Evolutionary conservation across 495 filamentous ascomycete species (phyloP), one percentile per base, ranked within the genome.

Genomic region (Aspergillus funiculosus): DNA sequence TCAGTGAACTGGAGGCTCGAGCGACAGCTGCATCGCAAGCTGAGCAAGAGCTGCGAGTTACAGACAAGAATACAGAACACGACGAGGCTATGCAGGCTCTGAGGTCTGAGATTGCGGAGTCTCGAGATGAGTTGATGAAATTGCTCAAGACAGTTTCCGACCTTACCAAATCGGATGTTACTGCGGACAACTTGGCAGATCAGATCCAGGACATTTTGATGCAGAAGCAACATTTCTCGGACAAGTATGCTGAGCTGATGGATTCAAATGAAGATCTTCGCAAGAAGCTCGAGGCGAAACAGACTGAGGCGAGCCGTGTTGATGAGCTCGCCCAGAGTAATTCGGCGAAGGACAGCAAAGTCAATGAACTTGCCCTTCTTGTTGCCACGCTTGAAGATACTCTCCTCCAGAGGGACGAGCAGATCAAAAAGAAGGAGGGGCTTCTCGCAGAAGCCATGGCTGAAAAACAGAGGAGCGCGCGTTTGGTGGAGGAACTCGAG

Each of bases 401-500:
- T 39, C 58, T 79, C 39, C 79, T 81, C 38, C 82, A 90, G 52
- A 73, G 89, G 54, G 73, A 81, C n/a, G 73, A 81, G 27, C 71
- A 87, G 53, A 78, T 86, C 60, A 80, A 85, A 69, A 82, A 82
- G 68, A 82, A 86, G 62, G 72, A 77, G 32, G 59, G 63, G 13
- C 72, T 84, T 27, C 63, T 87, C 31, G 75, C 80, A 41, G 74
- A 72, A 46, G 66, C 83, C 39, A 69, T 58, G 9, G 67, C 73
- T 29, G 79, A 83, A 61, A 83, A 86, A 64, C 65, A 88, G 67
- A 94, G 92, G 72, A 91, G 90, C 63, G 85, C 85, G 11, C 81
- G 86, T 32, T 71, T 99, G 6, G 85, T 97, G 6, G 89, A 96
- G 58, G 92, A 97, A 65, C 81, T 99, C 13, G 92, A 99, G 63